Base-by-base conservation (phyloP, 352 stramenopile species). In the Globisporangium abappressorium region DNA sequence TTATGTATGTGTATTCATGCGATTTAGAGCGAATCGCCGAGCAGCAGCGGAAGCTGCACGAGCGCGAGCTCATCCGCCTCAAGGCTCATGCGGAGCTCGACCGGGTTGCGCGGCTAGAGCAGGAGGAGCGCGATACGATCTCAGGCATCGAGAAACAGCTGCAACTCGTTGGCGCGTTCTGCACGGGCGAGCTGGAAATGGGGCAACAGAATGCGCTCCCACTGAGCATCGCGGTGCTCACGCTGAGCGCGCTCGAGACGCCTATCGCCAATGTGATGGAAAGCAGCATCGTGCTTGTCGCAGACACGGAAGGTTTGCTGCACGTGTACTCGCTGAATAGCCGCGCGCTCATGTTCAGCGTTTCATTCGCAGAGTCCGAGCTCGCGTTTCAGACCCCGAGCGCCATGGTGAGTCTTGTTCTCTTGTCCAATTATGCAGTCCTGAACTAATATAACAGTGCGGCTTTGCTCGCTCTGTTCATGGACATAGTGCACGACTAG, bases 151-250 rank as follows among this genome's bases (percentile, higher is more conserved):
- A 92, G 64, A 69, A 75, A 59, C 73, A 78, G 43, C 54, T 91
- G 20, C 68, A 67, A 30, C 78, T 82, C 0, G 67, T 91, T 0
- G 83, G 80, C 0, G 75, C 85, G 0, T 87, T 87, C 49, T 91
- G 77, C 47, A 77, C 68, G 0, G 71, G 66, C 1, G 80, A 85
- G 12, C 66, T 90, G 14, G 18, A 43, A 14, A 22, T 86, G 2
- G 43, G 62, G 65, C 61, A 33, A 15, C 30, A 26, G 20, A 33
- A 33, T 33, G 30, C 55, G 46, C 49, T 77, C 28, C 77, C 72
- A 26, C 58, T 73, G 5, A 76, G 65, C 62, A 63, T 70, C 20
- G 70, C 65, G n/a, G 68, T 80, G 22, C 41, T 81, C 30, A 62
- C 70, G 8, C 24, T 69, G 34, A 59, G 38, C 56, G 53, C 67